Evolutionary conservation across 306 rosid genomes (phyloP).

Genomic region (Pueraria montana): DNA sequence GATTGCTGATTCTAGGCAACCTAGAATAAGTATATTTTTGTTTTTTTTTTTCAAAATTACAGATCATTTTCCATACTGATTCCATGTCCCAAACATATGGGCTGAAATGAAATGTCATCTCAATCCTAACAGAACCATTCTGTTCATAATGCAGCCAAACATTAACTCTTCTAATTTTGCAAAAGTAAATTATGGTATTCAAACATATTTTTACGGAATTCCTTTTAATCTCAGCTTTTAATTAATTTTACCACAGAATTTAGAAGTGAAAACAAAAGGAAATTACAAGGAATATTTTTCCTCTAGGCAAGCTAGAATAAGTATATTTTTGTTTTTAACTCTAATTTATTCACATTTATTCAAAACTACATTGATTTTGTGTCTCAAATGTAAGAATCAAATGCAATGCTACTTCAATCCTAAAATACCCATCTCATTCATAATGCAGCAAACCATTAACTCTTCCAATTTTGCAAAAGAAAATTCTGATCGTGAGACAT

Average conservation of each 20-base stretch:
- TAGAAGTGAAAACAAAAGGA: background rate
- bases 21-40: constrained; percentile 1
- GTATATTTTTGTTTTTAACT: background rate
- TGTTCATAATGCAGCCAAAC: background rate
- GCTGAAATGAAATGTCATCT: background rate
- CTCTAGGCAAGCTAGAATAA: background rate
- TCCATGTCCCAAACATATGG: background rate
- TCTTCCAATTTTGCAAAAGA: constrained; percentile 26
- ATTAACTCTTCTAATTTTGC: too few species aligned
- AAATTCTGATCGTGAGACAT: background rate
- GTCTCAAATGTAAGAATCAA: background rate
- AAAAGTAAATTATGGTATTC: background rate
- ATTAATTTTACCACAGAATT: constrained; percentile 8
- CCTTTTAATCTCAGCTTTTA: background rate
- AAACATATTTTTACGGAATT: background rate
- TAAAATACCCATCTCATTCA: background rate
- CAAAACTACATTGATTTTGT: background rate
- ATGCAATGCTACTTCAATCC: constrained; percentile 20
- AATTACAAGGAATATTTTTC: background rate
- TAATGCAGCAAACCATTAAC: constrained; percentile 15
- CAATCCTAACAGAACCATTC: constrained; percentile 1
- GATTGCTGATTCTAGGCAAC: constrained; percentile 3
- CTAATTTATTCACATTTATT: background rate
- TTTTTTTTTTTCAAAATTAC: constrained; percentile 11
- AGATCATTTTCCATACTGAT: constrained; percentile 10